A percentile compares a stretch with the other conserved stretches of the same genome.
These are phyloP conservation scores for Apophysomyces sp. DNA, from an alignment of 371 early-diverging fungal species.

Conservation along the genomic window DNA sequence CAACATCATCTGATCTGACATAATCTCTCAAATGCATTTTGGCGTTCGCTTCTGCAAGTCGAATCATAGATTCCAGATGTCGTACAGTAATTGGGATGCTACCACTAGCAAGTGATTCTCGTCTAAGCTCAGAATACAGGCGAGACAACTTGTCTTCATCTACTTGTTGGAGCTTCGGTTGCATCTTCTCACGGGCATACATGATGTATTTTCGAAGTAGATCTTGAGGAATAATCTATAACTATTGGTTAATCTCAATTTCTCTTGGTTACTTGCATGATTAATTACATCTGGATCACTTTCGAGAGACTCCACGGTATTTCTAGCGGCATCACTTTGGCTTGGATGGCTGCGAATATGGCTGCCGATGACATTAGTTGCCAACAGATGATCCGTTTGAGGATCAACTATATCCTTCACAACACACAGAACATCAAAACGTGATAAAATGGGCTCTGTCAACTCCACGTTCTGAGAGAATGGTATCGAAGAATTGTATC, in stretches of 20 bases:
- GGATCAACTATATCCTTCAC: constrained; percentile 94
- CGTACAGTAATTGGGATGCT: constrained; percentile 99
- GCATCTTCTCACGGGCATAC: constrained; percentile 91
- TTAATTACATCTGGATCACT: constrained; percentile 45
- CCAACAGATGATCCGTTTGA: constrained; percentile 88
- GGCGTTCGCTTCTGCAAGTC: constrained; percentile 98
- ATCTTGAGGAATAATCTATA: constrained; percentile 78
- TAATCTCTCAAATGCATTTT: constrained; percentile 96
- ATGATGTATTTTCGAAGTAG: constrained; percentile 96
- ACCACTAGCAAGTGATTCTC: constrained; percentile 88
- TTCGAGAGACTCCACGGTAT: constrained; percentile 30
- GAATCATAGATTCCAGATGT: constrained; percentile 97
- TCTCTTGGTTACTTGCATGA: not conserved
- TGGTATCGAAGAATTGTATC: constrained; percentile 94
- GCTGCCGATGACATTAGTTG: constrained; percentile 91
- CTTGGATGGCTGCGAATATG: constrained; percentile 91
- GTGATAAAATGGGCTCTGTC: constrained; percentile 98
- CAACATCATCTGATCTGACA: constrained; percentile 93
- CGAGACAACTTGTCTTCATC: constrained; percentile 87
- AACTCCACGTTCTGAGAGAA: constrained; percentile 99
- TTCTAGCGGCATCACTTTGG: constrained; percentile 40
- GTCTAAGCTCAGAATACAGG: constrained; percentile 93
- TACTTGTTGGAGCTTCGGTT: constrained; percentile 85
- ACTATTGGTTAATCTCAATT: not conserved
- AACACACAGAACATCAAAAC: constrained; percentile 99